Percentiles rank a stretch among this genome's conserved stretches.
These are phyloP conservation scores for Thermochaetoides thermophila DNA, from an alignment of 495 filamentous ascomycete genomes.

Conservation along the genomic window DNA sequence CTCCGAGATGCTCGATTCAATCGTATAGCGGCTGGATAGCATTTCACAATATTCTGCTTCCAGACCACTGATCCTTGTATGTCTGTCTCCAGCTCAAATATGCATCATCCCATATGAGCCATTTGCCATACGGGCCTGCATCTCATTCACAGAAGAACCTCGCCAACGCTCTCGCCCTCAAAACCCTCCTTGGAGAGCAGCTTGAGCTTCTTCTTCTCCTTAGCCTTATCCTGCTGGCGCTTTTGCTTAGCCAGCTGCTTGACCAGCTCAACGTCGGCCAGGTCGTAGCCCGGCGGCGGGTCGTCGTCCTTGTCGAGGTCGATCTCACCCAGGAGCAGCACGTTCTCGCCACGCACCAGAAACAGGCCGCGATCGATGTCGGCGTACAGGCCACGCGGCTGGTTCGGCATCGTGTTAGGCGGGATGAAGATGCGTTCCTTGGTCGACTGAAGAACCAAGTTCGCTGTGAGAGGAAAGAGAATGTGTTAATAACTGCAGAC, in stretches of 20 bases:
- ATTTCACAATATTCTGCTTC: conserved; percentile 72
- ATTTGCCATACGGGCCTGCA: too few species aligned
- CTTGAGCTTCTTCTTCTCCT: conserved; percentile 52
- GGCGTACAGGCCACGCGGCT: conserved; percentile 44
- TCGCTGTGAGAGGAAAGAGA: too few species aligned
- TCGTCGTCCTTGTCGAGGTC: conserved; percentile 93
- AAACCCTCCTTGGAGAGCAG: conserved; percentile 67
- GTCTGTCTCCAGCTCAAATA: too few species aligned
- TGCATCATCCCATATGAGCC: too few species aligned
- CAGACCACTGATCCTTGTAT: too few species aligned
- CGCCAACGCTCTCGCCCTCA: conserved; percentile 71
- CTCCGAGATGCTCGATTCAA: conserved; percentile 1
- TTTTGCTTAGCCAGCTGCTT: conserved; percentile 56
- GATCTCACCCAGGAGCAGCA: conserved; percentile 82
- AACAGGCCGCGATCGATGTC: conserved; percentile 73
- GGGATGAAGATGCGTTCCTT: conserved; percentile 69
- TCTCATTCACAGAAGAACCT: conserved; percentile 44
- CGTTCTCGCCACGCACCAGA: conserved; percentile 86
- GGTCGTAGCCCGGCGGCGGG: conserved; percentile 51
- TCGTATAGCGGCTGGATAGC: conserved; percentile 29
- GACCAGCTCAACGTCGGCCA: conserved; percentile 54
- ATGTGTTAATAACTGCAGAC: too few species aligned
- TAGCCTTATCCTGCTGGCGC: conserved; percentile 48
- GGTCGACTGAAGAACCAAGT: conserved; percentile 85
- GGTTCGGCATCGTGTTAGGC: conserved; percentile 11